Evolutionary conservation across 2,329 filamentous ascomycete genomes (phyloP), one percentile per base, ranked within the genome.

Genomic region (Aspergillus sergii): DNA sequence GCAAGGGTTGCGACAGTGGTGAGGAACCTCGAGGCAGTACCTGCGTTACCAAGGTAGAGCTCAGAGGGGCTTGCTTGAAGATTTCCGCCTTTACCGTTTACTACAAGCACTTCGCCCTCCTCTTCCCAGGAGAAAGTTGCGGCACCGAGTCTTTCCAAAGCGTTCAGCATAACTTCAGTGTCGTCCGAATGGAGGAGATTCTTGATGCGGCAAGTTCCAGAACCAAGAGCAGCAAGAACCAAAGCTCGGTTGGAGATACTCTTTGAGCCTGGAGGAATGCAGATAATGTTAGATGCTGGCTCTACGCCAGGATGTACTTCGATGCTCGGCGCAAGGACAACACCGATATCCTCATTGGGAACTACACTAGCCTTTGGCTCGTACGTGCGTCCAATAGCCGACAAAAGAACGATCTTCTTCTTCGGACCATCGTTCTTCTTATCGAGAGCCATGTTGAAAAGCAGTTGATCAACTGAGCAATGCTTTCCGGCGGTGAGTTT

Each of bases 361-460:
- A 98, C 94, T 11, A 93, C 89, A 70, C 90, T 97, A 32, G 95
- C 95, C 76, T 90, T 91, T 60, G 88, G 90, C 80, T 99, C 95
- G 73, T 94, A 81, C 0, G 93, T 96, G 72, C 90, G 88, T 62
- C 95, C 95, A 74, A 99, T 96, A 14, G 91, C 91, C 0, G 93
- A 94, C 12, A 99, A 84, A 9, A 99, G 86, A 8, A 97, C 94
- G 66, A 99, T 91, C 80, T 97, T 98, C 84, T 99, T 99, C 79
- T 94, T 93, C 63, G 87, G 87, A 2, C 95, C 95, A 51, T 96
- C 91, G 69, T 99, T 99, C 84, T 99, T 99, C 86, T 99, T 99
- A 80, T 99, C 95, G 10, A 99, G 91, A 0, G 91, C 93, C 95
- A 99, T 99, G 76, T 96, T 96, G 68, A 90, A 86, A 61, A 99